Evolutionary conservation across 129 eudicot species (phyloP).

Genomic region (Centaurea solstitialis): DNA sequence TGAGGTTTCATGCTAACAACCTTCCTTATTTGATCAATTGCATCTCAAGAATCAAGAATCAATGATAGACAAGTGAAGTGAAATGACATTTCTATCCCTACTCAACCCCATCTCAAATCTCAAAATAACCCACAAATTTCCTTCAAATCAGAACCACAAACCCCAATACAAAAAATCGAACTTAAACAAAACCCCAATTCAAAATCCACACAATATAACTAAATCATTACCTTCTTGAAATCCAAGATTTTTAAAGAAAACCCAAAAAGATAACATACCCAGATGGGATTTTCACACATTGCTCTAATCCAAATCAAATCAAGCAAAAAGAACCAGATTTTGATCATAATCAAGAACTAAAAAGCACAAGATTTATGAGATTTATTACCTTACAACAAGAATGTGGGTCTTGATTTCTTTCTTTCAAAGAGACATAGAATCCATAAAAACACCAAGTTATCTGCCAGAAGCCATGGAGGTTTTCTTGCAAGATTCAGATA

Average conservation of each 20-base stretch:
- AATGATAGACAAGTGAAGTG: slow-evolving; percentile 8
- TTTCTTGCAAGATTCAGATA: slow-evolving; percentile 24
- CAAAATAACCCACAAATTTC: not conserved
- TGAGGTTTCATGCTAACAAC: not conserved
- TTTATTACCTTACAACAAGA: slow-evolving; percentile 32
- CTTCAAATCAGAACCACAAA: slow-evolving; percentile 7
- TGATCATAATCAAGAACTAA: slow-evolving; percentile 13
- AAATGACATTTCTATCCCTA: slow-evolving; percentile 3
- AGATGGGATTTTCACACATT: slow-evolving; percentile 14
- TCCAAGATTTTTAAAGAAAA: slow-evolving; percentile 1
- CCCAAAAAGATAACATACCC: not conserved
- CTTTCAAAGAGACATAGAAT: slow-evolving; percentile 24
- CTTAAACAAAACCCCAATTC: slow-evolving; percentile 3
- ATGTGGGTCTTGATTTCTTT: slow-evolving; percentile 20
- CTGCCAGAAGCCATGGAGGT: slow-evolving; percentile 25
- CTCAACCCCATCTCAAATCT: slow-evolving; percentile 20
- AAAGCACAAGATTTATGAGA: slow-evolving; percentile 1
- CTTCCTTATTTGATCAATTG: slow-evolving; percentile 11
- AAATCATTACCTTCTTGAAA: not conserved
- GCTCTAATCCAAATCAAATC: slow-evolving; percentile 3
- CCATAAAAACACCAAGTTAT: slow-evolving; percentile 26
- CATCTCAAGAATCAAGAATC: slow-evolving; percentile 29
- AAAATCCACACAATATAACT: slow-evolving; percentile 1
- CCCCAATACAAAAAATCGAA: not conserved
- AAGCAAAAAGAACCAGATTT: slow-evolving; percentile 13